Evolutionary conservation across 129 eudicot species (phyloP).

Genomic region (Smallanthus sonchifolius): DNA sequence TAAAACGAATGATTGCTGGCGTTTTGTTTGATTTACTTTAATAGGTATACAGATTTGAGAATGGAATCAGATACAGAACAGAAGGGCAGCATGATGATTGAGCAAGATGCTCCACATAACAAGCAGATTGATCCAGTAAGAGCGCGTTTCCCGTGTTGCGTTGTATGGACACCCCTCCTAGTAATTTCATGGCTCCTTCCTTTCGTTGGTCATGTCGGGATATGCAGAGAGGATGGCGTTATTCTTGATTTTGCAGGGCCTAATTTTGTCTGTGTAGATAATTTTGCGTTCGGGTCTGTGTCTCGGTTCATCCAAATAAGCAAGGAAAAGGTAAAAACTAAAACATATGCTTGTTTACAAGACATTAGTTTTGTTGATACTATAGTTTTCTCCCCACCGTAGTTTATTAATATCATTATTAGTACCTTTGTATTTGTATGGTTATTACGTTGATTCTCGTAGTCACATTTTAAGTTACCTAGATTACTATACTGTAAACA

Average conservation of each 20-base stretch:
- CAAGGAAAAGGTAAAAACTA: slow-evolving; percentile 14
- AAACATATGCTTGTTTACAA: neutral
- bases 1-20: too few species aligned
- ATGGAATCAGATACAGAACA: too few species aligned
- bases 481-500: too few species aligned
- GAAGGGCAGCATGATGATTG: too few species aligned
- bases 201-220: slow-evolving; percentile 17
- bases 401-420: too few species aligned
- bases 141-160: slow-evolving; percentile 6
- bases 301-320: slow-evolving; percentile 7
- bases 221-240: slow-evolving; percentile 17
- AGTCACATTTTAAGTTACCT: too few species aligned
- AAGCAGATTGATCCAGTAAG: slow-evolving; percentile 9
- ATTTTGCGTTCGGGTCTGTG: slow-evolving; percentile 21
- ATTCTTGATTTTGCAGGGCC: slow-evolving; percentile 19
- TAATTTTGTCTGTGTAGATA: slow-evolving; percentile 15
- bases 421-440: too few species aligned
- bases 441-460: too few species aligned
- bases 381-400: too few species aligned
- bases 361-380: neutral
- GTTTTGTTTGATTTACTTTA: too few species aligned
- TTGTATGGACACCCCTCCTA: slow-evolving; percentile 22
- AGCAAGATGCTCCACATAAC: too few species aligned
- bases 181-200: slow-evolving; percentile 25
- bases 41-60: too few species aligned